Evolutionary conservation across 108 stramenopile genomes (phyloP), one percentile per base, ranked within the genome.

Genomic region (Nitzschia sp.): DNA sequence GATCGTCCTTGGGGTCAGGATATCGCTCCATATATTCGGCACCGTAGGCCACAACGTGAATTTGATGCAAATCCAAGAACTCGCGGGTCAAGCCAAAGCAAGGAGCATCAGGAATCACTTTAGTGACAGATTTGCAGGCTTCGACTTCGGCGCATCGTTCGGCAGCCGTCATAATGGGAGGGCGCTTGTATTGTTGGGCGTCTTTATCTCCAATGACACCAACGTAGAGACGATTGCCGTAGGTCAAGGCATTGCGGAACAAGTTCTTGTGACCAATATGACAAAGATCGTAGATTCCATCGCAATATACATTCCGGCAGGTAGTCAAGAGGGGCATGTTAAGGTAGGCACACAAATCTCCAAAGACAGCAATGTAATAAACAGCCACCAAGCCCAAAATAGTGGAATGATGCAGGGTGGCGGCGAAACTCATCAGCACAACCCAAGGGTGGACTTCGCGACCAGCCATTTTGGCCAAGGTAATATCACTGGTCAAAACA

Each of bases 101-200:
- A 6, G 94, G 94, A 39, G 87, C 86, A 71, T 95, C 86, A 11
- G 76, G 84, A 48, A 95, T 92, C 58, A 95, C 91, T 69, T 93
- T 95, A 6, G 91, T 92, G 41, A 95, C 94, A 48, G 86, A 85
- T 66, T 95, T 95, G 79, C 90, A 92, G 6, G 85, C 91, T 80
- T 91, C 90, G 10, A 95, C 94, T 72, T 92, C 94, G 21, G 91
- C 94, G 70, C 90, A 92, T 41, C 94, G 82, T 80, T 95, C 94
- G 34, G 69, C 86, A 22, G 73, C 77, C 19, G 83, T 80, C 94
- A 95, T 95, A 56, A 95, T 91, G 39, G 94, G 94, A 42, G 90
- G 90, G 54, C 94, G 83, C 67, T 95, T 95, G 80, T 95, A 95
- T 7, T 68, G 66, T 21, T 81, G 65, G 63, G 91, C 91, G 68